Percentiles rank a stretch among this genome's conserved stretches.
These are phyloP conservation scores for Nephelium lappaceum DNA, from an alignment of 345 rosid genomes.

Conservation along the genomic window DNA sequence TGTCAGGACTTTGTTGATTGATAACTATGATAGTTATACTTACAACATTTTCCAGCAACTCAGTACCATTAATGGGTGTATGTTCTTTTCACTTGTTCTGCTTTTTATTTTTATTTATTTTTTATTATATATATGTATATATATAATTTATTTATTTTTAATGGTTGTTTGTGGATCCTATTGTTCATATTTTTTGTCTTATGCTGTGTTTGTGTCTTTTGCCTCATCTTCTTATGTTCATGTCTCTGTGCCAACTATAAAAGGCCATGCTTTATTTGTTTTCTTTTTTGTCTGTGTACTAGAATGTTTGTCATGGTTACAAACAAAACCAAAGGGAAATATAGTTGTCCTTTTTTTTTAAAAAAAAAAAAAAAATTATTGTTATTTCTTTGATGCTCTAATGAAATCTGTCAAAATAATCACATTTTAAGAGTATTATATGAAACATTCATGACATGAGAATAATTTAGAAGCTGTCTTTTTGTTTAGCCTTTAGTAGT, in stretches of 20 bases:
- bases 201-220: too few species aligned
- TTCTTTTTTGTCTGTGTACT: not conserved
- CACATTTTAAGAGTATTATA: not conserved
- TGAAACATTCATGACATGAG: not conserved
- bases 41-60: conserved; percentile 87
- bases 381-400: not conserved
- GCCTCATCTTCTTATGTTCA: too few species aligned
- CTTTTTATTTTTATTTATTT: not conserved
- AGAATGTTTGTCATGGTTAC: not conserved
- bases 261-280: not conserved
- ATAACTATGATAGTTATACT: conserved; percentile 95
- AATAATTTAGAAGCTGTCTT: not conserved
- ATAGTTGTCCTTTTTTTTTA: not conserved
- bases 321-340: not conserved
- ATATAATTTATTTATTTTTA: too few species aligned
- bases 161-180: not conserved
- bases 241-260: not conserved
- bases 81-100: not conserved
- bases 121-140: too few species aligned
- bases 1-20: conserved; percentile 87
- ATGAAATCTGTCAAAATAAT: not conserved
- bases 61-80: conserved; percentile 87
- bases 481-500: not conserved
- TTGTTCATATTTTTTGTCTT: too few species aligned
- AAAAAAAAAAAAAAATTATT: not conserved